Evolutionary conservation across 1,284 basidiomycete species (phyloP), one percentile per base, ranked within the genome.

Genomic region (Pterulicium gracile): DNA sequence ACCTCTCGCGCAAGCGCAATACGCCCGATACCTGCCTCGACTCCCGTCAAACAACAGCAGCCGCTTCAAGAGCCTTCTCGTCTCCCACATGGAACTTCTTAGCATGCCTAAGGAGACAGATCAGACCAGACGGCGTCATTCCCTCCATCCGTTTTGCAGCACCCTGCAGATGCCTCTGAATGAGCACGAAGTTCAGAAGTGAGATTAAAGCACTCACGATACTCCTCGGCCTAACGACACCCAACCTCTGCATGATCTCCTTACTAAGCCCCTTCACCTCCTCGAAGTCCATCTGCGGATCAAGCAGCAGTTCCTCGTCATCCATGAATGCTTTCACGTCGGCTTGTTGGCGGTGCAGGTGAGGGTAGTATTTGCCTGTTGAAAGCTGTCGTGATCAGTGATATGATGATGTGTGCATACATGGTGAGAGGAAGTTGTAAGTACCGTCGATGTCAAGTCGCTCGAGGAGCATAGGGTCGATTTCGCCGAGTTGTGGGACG

Each of bases 141-240:
- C 88, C 88, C 55, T 91, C 88, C 79, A 91, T 88, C 24, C 88
- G 68, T 58, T 88, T 88, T 14, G 82, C 88, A 12, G 83, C 81
- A 18, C 88, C 88, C 87, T 89, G 45, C 1, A 44, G 20, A 43
- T 15, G 17, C 4, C 10, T 20, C 13, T 39, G 19, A 18, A 43
- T 15, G 18, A 3, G 40, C 24, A 36, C 13, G 34, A 24, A 14
- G 41, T 19, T 15, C 41, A 42, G 7, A 19, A 24, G 20, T 24
- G 5, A 32, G 2, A 41, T 21, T 12, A 14, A 13, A 12, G 12
- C 18, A 66, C 81, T 61, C 52, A 88, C 84, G 47, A 93, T 75
- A 27, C 76, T 89, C 5, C 71, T 70, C 0, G 89, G 89, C 27
- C 75, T 66, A 13, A 84, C 70, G 2, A 55, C 62, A 44, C 64